phyloP scores from a whole-genome alignment of 345 rosid genomes.

The Brassica napus region Da-Ae NC_063437.1:10146001-10146500 shows the following conservation, averaged over 20 bases:
- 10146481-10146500: not conserved
- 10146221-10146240: constrained; percentile 40
- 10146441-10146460: constrained; percentile 56
- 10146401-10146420: constrained; percentile 53
- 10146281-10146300: constrained; percentile 1
- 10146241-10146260: constrained; percentile 52
- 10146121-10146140: constrained; percentile 51
- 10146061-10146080: constrained; percentile 47
- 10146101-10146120: constrained; percentile 68
- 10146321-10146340: not conserved
- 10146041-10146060: constrained; percentile 60
- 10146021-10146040: constrained; percentile 56
- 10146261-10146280: constrained; percentile 45
- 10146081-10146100: constrained; percentile 44
- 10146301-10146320: not conserved
- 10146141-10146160: constrained; percentile 43
- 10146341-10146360: constrained; percentile 45
- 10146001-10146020: constrained; percentile 58
- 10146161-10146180: constrained; percentile 45
- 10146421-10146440: constrained; percentile 40
- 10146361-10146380: constrained; percentile 60
- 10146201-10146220: constrained; percentile 39
- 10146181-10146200: constrained; percentile 42
- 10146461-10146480: constrained; percentile 13
- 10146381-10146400: constrained; percentile 44